A percentile compares a stretch with the other conserved stretches of the same genome.
Evolutionary conservation across 257 asterid genomes (phyloP).

Genomic region (Salvia miltiorrhiza): DNA sequence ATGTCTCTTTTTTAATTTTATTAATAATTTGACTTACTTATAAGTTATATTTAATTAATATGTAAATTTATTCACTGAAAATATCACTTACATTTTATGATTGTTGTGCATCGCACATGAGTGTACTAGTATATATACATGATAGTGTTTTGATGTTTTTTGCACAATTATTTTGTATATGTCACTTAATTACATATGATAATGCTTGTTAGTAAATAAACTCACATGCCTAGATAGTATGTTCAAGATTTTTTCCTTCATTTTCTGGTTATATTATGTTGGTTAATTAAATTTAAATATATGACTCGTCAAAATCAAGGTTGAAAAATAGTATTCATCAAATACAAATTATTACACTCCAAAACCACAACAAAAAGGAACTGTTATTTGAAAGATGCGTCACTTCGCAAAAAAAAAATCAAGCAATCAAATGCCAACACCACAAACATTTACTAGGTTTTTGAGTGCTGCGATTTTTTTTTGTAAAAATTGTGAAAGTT

Average conservation of each 20-base stretch:
- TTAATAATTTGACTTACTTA: no score
- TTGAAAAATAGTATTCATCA: not conserved
- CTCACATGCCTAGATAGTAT: not conserved
- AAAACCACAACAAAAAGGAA: slow-evolving; percentile 3
- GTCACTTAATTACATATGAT: no score
- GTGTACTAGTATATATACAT: no score
- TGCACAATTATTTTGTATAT: no score
- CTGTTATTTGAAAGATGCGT: not conserved
- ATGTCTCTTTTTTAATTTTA: no score
- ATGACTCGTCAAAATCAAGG: slow-evolving; percentile 8
- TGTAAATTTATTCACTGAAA: no score
- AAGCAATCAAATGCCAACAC: slow-evolving; percentile 13
- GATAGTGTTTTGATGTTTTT: no score
- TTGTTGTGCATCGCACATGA: no score
- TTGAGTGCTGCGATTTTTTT: not conserved
- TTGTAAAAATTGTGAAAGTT: slow-evolving; percentile 13
- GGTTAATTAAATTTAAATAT: not conserved
- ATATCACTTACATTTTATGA: no score
- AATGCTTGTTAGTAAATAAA: not conserved
- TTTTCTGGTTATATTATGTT: not conserved
- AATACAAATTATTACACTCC: not conserved
- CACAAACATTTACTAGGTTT: not conserved
- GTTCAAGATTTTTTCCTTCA: not conserved
- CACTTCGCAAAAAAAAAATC: slow-evolving; percentile 2
- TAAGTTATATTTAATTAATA: no score